phyloP scores from a whole-genome alignment of 2,329 filamentous ascomycete genomes.

The Penicillium sclerotiorum region DNA sequence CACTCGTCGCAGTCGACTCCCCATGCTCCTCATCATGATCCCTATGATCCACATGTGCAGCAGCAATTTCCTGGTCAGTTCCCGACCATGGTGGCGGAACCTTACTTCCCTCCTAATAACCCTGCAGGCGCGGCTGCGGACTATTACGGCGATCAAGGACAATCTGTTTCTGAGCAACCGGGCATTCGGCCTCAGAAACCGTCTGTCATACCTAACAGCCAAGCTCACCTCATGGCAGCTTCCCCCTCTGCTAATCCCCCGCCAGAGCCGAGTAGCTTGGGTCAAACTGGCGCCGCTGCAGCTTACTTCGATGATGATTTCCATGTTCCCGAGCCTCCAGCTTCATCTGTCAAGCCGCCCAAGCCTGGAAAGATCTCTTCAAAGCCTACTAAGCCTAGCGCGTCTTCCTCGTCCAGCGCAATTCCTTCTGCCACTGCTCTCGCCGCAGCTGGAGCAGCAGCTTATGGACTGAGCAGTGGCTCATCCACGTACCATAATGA shows the following conservation, averaged over 20 bases:
- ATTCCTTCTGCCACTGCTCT: conserved; percentile 32
- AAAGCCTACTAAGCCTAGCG: conserved; percentile 31
- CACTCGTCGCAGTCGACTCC: conserved; percentile 21
- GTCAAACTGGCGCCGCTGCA: conserved; percentile 54
- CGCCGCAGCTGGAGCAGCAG: conserved; percentile 33
- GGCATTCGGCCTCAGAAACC: conserved; percentile 59
- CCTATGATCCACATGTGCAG: conserved; percentile 52
- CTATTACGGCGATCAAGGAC: conserved; percentile 65
- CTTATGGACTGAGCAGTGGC: conserved; percentile 46
- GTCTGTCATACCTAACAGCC: conserved; percentile 56
- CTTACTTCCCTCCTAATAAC: conserved; percentile 50
- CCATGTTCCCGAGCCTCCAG: conserved; percentile 18
- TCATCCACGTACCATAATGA: conserved; percentile 24
- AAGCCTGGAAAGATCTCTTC: conserved; percentile 31
- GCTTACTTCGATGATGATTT: conserved; percentile 52
- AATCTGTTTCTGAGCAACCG: conserved; percentile 62
- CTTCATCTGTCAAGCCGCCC: conserved; percentile 24
- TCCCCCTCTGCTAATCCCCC: conserved; percentile 55
- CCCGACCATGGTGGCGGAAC: conserved; percentile 47
- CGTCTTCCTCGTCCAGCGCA: conserved; percentile 32
- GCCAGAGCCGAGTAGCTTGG: conserved; percentile 59
- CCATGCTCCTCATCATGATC: conserved; percentile 27
- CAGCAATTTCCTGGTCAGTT: conserved; percentile 64
- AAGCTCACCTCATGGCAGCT: conserved; percentile 60
- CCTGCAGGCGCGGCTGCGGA: conserved; percentile 60